Evolutionary conservation across 129 eudicot species (phyloP).

Genomic region (Mikania micrantha): DNA sequence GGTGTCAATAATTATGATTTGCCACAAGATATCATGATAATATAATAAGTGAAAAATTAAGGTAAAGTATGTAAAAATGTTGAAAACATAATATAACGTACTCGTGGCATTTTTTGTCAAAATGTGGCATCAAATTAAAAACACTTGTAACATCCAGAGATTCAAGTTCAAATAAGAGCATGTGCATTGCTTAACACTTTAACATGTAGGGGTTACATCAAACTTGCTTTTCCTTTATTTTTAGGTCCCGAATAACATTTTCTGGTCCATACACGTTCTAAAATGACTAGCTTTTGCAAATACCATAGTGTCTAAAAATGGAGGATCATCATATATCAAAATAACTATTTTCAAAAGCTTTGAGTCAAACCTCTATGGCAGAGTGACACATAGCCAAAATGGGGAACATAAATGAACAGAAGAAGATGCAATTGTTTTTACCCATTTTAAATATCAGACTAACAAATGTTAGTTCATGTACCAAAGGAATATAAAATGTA

Average conservation of each 20-base stretch:
- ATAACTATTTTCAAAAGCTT: neutral
- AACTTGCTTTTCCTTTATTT: neutral
- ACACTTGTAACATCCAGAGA: neutral
- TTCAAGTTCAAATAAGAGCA: conserved; percentile 10
- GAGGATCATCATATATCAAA: neutral
- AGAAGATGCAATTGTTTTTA: neutral
- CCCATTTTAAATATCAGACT: neutral
- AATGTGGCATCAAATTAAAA: neutral
- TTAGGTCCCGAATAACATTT: conserved; percentile 7
- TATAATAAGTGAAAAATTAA: neutral
- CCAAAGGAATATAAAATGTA: too few species aligned
- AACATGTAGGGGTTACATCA: conserved; percentile 6
- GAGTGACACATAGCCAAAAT: neutral
- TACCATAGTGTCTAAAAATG: conserved; percentile 1
- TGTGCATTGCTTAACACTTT: conserved; percentile 3
- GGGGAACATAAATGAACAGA: neutral
- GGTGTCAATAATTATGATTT: neutral
- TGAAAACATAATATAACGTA: neutral
- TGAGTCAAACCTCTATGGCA: neutral
- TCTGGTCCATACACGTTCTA: conserved; percentile 7
- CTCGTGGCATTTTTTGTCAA: neutral
- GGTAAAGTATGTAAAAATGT: neutral
- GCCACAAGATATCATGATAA: neutral
- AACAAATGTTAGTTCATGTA: too few species aligned
- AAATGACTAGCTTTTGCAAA: neutral